A percentile compares a stretch with the other conserved stretches of the same genome.
These are phyloP conservation scores for Yamadazyma trypodendri DNA, from an alignment of 1,139 yeast genomes.

Conservation along the genomic window DNA sequence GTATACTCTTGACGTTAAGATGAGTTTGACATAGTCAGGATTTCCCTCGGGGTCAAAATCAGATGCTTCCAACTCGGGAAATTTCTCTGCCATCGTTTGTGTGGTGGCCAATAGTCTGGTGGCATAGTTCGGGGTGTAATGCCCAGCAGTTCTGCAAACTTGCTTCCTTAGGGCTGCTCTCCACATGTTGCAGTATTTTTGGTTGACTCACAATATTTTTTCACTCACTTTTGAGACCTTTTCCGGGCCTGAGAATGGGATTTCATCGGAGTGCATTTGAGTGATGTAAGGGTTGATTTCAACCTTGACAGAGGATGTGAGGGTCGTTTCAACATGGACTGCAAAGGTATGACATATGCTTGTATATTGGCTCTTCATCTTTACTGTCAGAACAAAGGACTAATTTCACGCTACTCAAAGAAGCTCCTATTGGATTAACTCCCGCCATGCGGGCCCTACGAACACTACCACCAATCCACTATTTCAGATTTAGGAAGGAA, in stretches of 20 bases:
- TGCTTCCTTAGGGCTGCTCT: not conserved
- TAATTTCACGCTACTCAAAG: too few relatives aligned
- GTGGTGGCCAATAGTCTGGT: not conserved
- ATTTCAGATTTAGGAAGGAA: not conserved
- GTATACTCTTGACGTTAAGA: constrained; percentile 87
- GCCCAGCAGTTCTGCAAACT: not conserved
- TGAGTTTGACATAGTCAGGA: constrained; percentile 92
- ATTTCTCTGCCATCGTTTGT: constrained; percentile 19
- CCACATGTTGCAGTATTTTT: constrained; percentile 1
- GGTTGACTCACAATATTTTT: constrained; percentile 1
- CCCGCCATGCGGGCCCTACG: too few relatives aligned
- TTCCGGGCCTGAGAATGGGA: constrained; percentile 1
- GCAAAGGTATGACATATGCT: too few relatives aligned
- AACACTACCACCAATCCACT: too few relatives aligned
- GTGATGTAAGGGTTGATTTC: too few relatives aligned
- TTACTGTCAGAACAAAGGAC: too few relatives aligned
- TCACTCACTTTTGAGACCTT: not conserved
- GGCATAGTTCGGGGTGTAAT: not conserved
- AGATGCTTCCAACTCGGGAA: constrained; percentile 48
- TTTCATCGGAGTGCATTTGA: too few relatives aligned
- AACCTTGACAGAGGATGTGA: too few relatives aligned
- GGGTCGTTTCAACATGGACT: too few relatives aligned
- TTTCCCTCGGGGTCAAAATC: constrained; percentile 60
- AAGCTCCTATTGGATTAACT: too few relatives aligned
- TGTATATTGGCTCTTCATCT: too few relatives aligned